Conservation (phyloP, 73 alveolate species). For the Paramecium biaurelia region DNA sequence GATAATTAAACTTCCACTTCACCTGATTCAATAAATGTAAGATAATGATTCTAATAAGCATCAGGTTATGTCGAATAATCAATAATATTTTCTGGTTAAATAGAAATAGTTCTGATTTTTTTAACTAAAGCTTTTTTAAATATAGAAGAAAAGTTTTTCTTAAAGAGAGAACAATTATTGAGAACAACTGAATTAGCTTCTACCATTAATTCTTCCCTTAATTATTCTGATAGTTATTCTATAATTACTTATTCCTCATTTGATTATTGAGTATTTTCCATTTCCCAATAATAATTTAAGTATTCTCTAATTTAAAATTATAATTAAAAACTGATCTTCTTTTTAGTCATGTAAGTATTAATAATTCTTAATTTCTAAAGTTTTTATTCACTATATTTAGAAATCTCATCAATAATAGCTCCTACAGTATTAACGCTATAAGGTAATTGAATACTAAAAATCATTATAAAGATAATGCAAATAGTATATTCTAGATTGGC, state of each 20-base stretch:
- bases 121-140: not conserved
- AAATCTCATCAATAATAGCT: not conserved
- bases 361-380: conserved; percentile 14
- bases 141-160: not conserved
- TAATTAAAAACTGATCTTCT: not conserved
- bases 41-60: not conserved
- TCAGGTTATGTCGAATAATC: not conserved
- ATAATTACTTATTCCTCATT: conserved; percentile 3
- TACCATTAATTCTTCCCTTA: not conserved
- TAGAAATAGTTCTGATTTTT: not conserved
- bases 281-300: conserved; percentile 37
- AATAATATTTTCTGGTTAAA: conserved; percentile 10
- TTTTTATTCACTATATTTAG: not conserved
- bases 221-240: conserved; percentile 24
- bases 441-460: conserved; percentile 11
- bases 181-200: conserved; percentile 10
- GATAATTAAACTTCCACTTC: not conserved
- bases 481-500: not conserved
- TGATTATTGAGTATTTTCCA: not conserved
- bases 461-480: not conserved
- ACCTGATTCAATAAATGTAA: conserved; percentile 32
- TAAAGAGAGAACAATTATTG: not conserved
- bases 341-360: conserved; percentile 20
- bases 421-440: conserved; percentile 40
- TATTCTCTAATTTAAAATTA: conserved; percentile 26